phyloP scores from a whole-genome alignment of 768 basidiomycete genomes.

The Tylopilus intermedius region DNA sequence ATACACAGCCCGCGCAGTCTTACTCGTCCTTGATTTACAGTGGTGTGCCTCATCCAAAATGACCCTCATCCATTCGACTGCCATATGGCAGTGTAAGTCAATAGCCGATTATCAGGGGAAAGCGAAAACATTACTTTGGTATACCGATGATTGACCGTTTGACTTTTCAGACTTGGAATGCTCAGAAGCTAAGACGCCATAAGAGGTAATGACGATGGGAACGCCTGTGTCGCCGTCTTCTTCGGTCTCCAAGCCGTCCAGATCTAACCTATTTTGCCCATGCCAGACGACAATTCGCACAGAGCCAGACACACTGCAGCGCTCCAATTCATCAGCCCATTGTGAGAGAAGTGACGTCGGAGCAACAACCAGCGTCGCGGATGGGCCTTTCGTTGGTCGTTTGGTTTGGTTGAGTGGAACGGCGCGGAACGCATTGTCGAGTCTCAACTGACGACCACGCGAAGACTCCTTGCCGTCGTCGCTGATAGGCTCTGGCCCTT shows the following conservation, averaged over 20 bases:
- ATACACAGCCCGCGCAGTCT: slow-evolving; percentile 85
- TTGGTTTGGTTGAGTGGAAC: slow-evolving; percentile 30
- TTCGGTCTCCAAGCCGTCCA: slow-evolving; percentile 57
- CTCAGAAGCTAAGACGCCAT: slow-evolving; percentile 88
- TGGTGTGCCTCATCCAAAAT: slow-evolving; percentile 94
- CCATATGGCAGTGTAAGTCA: slow-evolving; percentile 2
- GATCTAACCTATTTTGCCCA: slow-evolving; percentile 75
- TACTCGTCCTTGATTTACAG: slow-evolving; percentile 85
- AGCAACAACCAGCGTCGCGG: slow-evolving; percentile 84
- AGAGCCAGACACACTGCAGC: slow-evolving; percentile 70
- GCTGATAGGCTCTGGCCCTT: slow-evolving; percentile 39
- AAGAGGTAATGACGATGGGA: slow-evolving; percentile 86
- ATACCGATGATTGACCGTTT: slow-evolving; percentile 51
- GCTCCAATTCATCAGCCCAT: slow-evolving; percentile 88
- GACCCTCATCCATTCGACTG: slow-evolving; percentile 78
- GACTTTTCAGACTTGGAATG: slow-evolving; percentile 65
- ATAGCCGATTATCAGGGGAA: background rate
- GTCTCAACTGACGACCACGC: slow-evolving; percentile 54
- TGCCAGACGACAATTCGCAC: slow-evolving; percentile 77
- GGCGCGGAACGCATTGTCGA: slow-evolving; percentile 60
- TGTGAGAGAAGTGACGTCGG: slow-evolving; percentile 89
- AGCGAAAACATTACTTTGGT: slow-evolving; percentile 52
- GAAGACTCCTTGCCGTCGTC: slow-evolving; percentile 24
- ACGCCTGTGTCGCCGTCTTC: slow-evolving; percentile 48
- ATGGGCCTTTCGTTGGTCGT: slow-evolving; percentile 31